Base-by-base conservation (phyloP, 2,329 filamentous ascomycete species). In the Pseudogymnoascus sp. region DNA sequence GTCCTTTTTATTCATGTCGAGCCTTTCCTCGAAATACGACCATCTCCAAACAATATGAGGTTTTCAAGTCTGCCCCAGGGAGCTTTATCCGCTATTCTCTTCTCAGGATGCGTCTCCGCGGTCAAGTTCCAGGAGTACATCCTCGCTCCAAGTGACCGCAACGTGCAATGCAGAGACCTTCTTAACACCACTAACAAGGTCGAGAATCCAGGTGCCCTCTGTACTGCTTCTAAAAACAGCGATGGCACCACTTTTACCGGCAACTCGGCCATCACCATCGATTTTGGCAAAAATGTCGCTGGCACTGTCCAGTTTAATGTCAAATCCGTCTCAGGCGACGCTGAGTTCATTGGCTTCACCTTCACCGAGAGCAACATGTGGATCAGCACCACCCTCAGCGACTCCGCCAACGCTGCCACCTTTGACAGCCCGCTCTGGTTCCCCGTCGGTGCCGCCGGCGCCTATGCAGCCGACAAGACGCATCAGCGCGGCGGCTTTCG, bases 341-440 rank as follows among this genome's bases (percentile, higher is more conserved):
- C 68, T 59, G 72, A 71, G 8, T 74, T 71, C n/a, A 67, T 79
- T 6, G 75, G 76, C 4, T 63, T 78, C 6, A 75, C 72, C 2
- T 79, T 76, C 62, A 74, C 72, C 0, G 76, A 79, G 63, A 74
- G 71, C 1, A 72, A 65, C 23, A 65, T 81, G 1, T 84, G 79
- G 79, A 79, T 84, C 52, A 80, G 75, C 38, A 75, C 74, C 3
- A 67, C 75, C 28, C 75, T 71, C 6, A 75, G 76, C 63, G 81
- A 83, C 68, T 78, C 77, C 1, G 81, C 78, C 0, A 74, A 74
- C 2, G 76, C 80, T 60, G 72, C 74, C 4, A 79, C 77, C 0
- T 74, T 79, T 9, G 81, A 83, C 58, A 75, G 78, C 59, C 74
- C 76, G 0, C 71, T 83, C 0, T 83, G 79, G 79, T 80, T 82